Conservation (phyloP, 352 stramenopile genomes). For the Phytophthora melonis region DNA sequence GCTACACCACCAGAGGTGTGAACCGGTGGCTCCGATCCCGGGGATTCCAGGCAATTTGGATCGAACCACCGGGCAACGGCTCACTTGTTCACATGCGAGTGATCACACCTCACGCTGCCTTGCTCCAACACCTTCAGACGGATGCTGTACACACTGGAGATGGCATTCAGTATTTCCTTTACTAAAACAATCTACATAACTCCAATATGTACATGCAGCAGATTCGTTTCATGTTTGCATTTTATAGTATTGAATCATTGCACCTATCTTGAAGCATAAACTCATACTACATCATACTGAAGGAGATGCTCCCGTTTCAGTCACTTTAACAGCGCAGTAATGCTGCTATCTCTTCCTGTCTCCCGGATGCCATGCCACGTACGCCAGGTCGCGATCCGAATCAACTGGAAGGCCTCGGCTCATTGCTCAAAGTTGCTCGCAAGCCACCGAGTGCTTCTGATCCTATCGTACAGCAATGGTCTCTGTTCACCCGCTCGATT, state of each 20-base stretch:
- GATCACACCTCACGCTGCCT: background rate
- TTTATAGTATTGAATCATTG: too few species aligned
- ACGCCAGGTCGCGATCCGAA: slow-evolving; percentile 1
- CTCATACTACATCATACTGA: too few species aligned
- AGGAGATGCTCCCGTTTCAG: too few species aligned
- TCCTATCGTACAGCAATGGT: slow-evolving; percentile 5
- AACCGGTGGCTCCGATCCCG: slow-evolving; percentile 3
- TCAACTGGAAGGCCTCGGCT: slow-evolving; percentile 20
- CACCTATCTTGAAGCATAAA: too few species aligned
- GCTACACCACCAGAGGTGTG: background rate
- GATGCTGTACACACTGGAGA: background rate
- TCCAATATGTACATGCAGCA: too few species aligned
- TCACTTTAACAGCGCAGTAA: slow-evolving; percentile 16
- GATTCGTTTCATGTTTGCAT: too few species aligned
- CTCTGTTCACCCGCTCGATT: slow-evolving; percentile 14
- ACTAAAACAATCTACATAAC: too few species aligned
- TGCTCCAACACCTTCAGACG: slow-evolving; percentile 5
- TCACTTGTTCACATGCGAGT: background rate
- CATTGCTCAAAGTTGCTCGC: slow-evolving; percentile 32
- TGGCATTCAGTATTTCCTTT: too few species aligned
- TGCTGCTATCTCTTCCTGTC: slow-evolving; percentile 15
- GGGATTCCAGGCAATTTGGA: slow-evolving; percentile 8
- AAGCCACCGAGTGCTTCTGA: slow-evolving; percentile 3
- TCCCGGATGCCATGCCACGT: slow-evolving; percentile 1
- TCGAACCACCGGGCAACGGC: slow-evolving; percentile 6